Evolutionary conservation across 202 grass and related monocot genomes (phyloP).

Genomic region (Bolboschoenoplectus hybrid): DNA sequence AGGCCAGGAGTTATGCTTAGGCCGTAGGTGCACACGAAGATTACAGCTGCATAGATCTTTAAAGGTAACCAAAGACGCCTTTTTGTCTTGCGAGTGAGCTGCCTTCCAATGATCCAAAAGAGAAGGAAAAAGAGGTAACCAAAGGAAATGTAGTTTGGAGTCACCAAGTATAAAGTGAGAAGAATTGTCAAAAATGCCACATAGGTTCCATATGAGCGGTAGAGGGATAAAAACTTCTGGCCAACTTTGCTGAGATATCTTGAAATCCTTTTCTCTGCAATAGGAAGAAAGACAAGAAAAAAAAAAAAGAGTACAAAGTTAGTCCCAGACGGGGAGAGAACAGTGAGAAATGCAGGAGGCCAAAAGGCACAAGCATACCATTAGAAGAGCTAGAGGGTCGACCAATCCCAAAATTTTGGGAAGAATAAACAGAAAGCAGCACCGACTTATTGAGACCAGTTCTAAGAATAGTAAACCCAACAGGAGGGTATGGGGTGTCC

Average conservation of each 20-base stretch:
- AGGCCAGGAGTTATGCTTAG: constrained; percentile 75
- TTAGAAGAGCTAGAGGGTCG: constrained; percentile 55
- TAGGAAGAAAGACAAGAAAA: constrained; percentile 34
- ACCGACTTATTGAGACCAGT: constrained; percentile 96
- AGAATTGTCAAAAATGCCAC: constrained; percentile 98
- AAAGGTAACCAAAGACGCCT: constrained; percentile 83
- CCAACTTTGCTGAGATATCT: constrained; percentile 90
- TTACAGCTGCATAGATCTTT: constrained; percentile 79
- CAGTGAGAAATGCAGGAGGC: background rate
- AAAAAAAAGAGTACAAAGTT: constrained; percentile 26
- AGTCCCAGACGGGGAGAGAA: background rate
- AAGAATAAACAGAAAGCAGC: constrained; percentile 87
- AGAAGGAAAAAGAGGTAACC: constrained; percentile 98
- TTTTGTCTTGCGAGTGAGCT: constrained; percentile 82
- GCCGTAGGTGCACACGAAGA: constrained; percentile 85
- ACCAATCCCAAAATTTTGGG: constrained; percentile 54
- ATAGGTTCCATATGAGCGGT: constrained; percentile 94
- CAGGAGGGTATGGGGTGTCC: constrained; percentile 81
- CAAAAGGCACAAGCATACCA: constrained; percentile 50
- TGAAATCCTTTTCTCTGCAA: constrained; percentile 86
- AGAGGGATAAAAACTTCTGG: constrained; percentile 78
- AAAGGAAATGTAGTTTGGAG: constrained; percentile 97
- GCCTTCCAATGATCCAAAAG: constrained; percentile 97
- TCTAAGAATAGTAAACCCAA: constrained; percentile 94
- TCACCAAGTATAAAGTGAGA: constrained; percentile 89